Evolutionary conservation across 805 yeast species (phyloP).

Genomic region (Saccharomycopsis olivae): DNA sequence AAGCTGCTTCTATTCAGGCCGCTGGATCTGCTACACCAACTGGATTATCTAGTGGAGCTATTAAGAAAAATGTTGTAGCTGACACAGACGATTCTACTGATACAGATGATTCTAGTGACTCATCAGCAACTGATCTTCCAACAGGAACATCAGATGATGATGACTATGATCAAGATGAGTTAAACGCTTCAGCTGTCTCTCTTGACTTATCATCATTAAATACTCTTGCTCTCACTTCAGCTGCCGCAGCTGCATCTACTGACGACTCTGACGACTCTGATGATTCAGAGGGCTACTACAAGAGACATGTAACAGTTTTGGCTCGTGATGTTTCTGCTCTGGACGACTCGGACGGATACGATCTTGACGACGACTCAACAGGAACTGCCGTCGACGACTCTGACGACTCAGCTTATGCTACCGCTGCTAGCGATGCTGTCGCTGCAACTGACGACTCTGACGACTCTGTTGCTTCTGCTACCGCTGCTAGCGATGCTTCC

Average conservation of each 20-base stretch:
- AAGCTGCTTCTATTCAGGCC: constrained; percentile 12
- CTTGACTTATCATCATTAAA: too few species aligned
- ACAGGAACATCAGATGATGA: too few species aligned
- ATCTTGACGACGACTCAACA: too few species aligned
- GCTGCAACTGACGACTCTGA: neutral
- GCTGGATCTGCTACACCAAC: constrained; percentile 1
- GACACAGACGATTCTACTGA: constrained; percentile 4
- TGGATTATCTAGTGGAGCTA: neutral
- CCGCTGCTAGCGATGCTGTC: constrained; percentile 2
- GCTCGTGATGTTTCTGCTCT: constrained; percentile 1
- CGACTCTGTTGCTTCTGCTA: constrained; percentile 1
- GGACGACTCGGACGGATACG: constrained; percentile 1
- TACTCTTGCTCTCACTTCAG: too few species aligned
- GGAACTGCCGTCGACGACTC: too few species aligned
- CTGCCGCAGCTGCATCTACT: neutral
- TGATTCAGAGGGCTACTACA: neutral
- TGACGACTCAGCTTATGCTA: constrained; percentile 1
- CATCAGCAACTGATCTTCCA: too few species aligned
- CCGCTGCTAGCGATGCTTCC: neutral
- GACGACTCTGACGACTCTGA: neutral
- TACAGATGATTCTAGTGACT: neutral
- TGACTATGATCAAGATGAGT: too few species aligned
- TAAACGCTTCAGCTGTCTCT: too few species aligned
- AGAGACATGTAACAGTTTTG: constrained; percentile 1
- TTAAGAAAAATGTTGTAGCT: neutral